Percentiles rank a stretch among this genome's conserved stretches.
phyloP scores from a whole-genome alignment of 495 filamentous ascomycete genomes.

The Aspergillus indologenus region DNA sequence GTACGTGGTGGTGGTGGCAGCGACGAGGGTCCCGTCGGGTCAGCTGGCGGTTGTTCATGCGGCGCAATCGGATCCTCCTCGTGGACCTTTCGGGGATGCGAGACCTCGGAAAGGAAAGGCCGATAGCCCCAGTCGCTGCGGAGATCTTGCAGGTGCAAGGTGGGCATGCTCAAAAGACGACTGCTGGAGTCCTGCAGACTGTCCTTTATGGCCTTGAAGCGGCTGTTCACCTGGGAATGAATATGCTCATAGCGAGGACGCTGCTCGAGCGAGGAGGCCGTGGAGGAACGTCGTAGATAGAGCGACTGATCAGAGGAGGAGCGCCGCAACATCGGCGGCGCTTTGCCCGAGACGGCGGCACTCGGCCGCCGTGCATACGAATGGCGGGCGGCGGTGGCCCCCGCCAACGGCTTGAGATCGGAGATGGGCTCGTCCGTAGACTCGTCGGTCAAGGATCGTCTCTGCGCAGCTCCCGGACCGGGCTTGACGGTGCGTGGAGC shows the following conservation, averaged over 20 bases:
- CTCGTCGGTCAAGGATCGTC: constrained; percentile 1
- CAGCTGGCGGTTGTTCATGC: not conserved
- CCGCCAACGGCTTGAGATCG: constrained; percentile 31
- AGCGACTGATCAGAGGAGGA: constrained; percentile 75
- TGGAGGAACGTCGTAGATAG: constrained; percentile 60
- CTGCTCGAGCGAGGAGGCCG: constrained; percentile 80
- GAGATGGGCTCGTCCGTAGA: constrained; percentile 22
- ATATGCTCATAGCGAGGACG: constrained; percentile 80
- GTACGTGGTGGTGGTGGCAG: constrained; percentile 18
- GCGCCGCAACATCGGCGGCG: constrained; percentile 49
- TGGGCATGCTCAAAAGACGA: constrained; percentile 62
- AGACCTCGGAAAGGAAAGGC: constrained; percentile 25
- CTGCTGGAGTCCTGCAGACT: constrained; percentile 77
- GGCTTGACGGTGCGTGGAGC: constrained; percentile 20
- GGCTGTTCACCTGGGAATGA: constrained; percentile 72
- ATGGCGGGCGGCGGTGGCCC: constrained; percentile 32
- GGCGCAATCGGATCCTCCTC: constrained; percentile 9
- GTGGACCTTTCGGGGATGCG: constrained; percentile 19
- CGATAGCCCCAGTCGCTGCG: constrained; percentile 37
- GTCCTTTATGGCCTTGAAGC: constrained; percentile 88
- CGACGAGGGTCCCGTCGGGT: not conserved
- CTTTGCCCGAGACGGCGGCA: constrained; percentile 16
- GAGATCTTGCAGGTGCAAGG: constrained; percentile 52
- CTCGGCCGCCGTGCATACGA: constrained; percentile 32
- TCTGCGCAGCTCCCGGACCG: constrained; percentile 13